Evolutionary conservation across 345 rosid species (phyloP).

Genomic region (Salix brachista): DNA sequence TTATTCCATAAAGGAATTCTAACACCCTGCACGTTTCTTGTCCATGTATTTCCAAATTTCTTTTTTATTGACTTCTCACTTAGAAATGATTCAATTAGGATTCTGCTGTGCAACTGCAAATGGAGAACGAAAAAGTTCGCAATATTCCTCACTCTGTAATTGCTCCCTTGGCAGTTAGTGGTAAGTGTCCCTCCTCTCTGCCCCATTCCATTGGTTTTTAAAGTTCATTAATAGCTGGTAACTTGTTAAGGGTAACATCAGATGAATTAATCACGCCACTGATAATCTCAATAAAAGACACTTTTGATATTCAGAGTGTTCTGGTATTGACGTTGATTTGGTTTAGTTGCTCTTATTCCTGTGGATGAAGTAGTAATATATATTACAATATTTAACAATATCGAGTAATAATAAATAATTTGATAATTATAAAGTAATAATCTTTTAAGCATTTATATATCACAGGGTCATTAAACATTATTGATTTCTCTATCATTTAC

Average conservation of each 20-base stretch:
- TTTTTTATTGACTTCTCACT: neutral
- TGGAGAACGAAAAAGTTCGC: constrained; percentile 71
- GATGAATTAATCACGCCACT: no score
- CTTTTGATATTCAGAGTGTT: no score
- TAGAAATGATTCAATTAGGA: constrained; percentile 27
- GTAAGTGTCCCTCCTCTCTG: constrained; percentile 37
- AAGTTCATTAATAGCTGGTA: neutral
- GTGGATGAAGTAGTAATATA: neutral
- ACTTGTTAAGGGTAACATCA: no score
- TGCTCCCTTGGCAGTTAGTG: constrained; percentile 77
- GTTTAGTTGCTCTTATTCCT: neutral
- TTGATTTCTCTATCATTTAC: neutral
- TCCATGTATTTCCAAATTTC: neutral
- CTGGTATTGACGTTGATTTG: neutral
- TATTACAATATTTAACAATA: neutral
- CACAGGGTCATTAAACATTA: neutral
- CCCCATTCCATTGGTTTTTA: neutral
- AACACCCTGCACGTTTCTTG: neutral
- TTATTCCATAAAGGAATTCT: neutral
- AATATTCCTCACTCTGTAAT: constrained; percentile 52
- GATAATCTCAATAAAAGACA: no score
- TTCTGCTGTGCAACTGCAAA: constrained; percentile 41
- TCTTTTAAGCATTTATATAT: neutral
- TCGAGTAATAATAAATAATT: neutral
- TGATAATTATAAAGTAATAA: neutral